phyloP scores from a whole-genome alignment of 2,329 filamentous ascomycete genomes.

The Calycina marina region DNA sequence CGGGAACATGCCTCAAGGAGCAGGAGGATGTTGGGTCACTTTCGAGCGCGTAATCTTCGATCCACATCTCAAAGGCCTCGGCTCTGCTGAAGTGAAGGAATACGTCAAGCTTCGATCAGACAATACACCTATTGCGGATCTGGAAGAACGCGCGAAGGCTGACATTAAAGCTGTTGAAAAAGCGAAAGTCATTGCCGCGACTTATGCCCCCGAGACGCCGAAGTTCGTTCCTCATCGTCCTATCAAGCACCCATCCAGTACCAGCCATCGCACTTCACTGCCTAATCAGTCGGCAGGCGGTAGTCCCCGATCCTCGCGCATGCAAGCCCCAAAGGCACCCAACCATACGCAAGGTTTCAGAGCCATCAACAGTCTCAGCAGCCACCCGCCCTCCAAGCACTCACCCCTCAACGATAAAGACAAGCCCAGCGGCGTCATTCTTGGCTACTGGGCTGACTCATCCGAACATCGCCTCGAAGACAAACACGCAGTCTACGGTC shows the following conservation, averaged over 20 bases:
- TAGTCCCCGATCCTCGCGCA: too few species aligned
- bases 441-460: conserved; percentile 46
- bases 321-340: too few species aligned
- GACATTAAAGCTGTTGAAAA: conserved; percentile 14
- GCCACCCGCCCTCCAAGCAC: conserved; percentile 14
- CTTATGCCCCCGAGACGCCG: conserved; percentile 9
- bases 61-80: conserved; percentile 37
- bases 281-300: conserved; percentile 13
- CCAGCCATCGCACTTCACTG: conserved; percentile 12
- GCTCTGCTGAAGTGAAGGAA: conserved; percentile 45
- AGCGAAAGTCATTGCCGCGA: conserved; percentile 14
- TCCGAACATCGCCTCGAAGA: conserved; percentile 31
- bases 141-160: conserved; percentile 12
- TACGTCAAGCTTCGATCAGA: conserved; percentile 41
- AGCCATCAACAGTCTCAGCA: conserved; percentile 15
- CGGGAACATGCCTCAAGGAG: conserved; percentile 35
- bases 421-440: conserved; percentile 23
- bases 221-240: conserved; percentile 14
- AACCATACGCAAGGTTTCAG: conserved; percentile 15
- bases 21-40: conserved; percentile 49
- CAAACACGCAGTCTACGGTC: conserved; percentile 48
- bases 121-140: conserved; percentile 9
- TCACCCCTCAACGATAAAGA: conserved; percentile 10
- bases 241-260: conserved; percentile 8
- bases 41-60: conserved; percentile 47